Base-by-base conservation (phyloP, 106 monocot species). In the Apostasia shenzhenica region DNA sequence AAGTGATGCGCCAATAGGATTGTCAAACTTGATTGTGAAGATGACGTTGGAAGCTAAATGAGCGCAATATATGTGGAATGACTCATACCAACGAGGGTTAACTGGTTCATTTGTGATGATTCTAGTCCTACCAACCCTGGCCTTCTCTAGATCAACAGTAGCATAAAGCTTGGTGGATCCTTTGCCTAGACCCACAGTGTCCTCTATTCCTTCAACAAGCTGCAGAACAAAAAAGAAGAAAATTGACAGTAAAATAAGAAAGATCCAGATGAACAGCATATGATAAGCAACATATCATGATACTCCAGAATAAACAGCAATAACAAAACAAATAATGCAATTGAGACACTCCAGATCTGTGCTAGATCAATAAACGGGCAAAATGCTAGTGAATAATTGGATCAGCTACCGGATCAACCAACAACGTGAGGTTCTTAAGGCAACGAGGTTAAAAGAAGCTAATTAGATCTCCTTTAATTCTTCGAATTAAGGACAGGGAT, bases 111-210 rank as follows among this genome's bases (percentile, higher is more conserved):
- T 51, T 41, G 60, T 14, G 50, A 81, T 70, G 69, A 73, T 56
- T 40, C 86, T 75, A 6, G 86, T 86, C 46, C 79, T 68, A 48
- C 76, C 86, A 65, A 86, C 86, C 53, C 86, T 61, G 46, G 86
- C 86, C 55, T 82, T 79, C 57, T 82, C 86, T 12, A 86, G 76
- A 67, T 82, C 82, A 57, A 86, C 52, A 39, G 78, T 73, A 14
- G 84, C 81, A 66, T 89, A 85, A 38, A 85, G 72, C 61, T 56
- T 66, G 46, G 57, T 58, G 48, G 78, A 47, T 3, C 69, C 85
- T 45, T 79, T 70, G 59, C 81, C 81, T 41, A 73, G 14, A 13
- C 77, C 73, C 41, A 84, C 76, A 38, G 63, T 62, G 0, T 75
- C 85, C 63, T 78, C 81, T 37, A 81, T 63, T 47, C 72, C 78